Evolutionary conservation across 441 rosid species (phyloP).

Genomic region (Populus tomentosa): DNA sequence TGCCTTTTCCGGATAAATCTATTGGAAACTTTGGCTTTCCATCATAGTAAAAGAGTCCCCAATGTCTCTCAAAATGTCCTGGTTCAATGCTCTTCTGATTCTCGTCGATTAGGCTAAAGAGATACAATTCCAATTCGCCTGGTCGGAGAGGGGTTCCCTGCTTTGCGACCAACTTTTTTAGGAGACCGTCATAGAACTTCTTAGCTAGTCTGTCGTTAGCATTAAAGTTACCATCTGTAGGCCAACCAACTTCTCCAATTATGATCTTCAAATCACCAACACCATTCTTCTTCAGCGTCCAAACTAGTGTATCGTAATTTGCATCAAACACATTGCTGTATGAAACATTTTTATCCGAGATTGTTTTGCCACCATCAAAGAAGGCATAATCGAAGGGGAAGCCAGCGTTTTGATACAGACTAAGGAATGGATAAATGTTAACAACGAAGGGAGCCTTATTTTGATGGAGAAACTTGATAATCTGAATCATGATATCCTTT

Average conservation of each 20-base stretch:
- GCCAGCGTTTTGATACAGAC: too few relatives aligned
- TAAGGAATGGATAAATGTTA: too few relatives aligned
- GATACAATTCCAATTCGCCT: background rate
- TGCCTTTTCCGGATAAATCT: slow-evolving; percentile 58
- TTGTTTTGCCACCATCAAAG: too few relatives aligned
- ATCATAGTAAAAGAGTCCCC: slow-evolving; percentile 73
- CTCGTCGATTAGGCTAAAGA: slow-evolving; percentile 55
- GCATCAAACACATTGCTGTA: too few relatives aligned
- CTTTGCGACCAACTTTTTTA: slow-evolving; percentile 36
- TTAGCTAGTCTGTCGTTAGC: slow-evolving; percentile 42
- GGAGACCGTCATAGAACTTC: slow-evolving; percentile 65
- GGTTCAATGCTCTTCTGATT: slow-evolving; percentile 60
- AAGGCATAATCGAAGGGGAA: too few relatives aligned
- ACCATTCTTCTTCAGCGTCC: too few relatives aligned
- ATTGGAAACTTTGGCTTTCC: slow-evolving; percentile 72
- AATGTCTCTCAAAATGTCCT: slow-evolving; percentile 67
- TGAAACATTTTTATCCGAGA: too few relatives aligned
- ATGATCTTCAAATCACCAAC: too few relatives aligned
- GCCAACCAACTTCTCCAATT: slow-evolving; percentile 69
- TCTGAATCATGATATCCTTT: slow-evolving; percentile 33
- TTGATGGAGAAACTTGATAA: slow-evolving; percentile 31
- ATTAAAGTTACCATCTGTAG: slow-evolving; percentile 52
- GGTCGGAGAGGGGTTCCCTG: slow-evolving; percentile 65
- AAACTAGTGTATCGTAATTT: too few relatives aligned
- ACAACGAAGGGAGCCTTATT: background rate